A percentile compares a stretch with the other conserved stretches of the same genome.
phyloP scores from a whole-genome alignment of 1,284 basidiomycete genomes.

The Puccinia horiana region DNA sequence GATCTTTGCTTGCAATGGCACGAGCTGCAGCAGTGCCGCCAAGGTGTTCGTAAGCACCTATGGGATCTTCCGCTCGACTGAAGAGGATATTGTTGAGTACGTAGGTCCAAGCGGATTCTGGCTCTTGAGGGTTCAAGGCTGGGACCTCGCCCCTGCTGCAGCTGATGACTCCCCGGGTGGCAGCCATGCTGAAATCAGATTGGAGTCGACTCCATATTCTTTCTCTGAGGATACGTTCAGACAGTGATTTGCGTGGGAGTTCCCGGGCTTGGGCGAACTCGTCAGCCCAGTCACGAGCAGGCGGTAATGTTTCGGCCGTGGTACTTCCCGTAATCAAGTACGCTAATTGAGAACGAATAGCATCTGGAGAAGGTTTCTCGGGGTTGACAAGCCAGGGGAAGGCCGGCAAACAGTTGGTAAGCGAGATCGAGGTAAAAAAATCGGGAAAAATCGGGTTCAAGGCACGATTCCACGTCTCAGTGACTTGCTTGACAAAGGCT shows the following conservation, averaged over 20 bases:
- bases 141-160: constrained; percentile 63
- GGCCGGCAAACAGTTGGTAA: constrained; percentile 63
- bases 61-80: constrained; percentile 65
- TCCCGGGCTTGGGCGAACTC: constrained; percentile 65
- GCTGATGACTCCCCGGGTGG: constrained; percentile 62
- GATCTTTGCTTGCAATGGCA: constrained; percentile 65
- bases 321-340: constrained; percentile 64
- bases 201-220: constrained; percentile 64
- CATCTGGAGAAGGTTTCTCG: constrained; percentile 60
- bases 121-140: constrained; percentile 66
- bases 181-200: constrained; percentile 64
- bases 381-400: constrained; percentile 63
- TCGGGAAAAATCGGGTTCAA: constrained; percentile 52
- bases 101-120: constrained; percentile 64
- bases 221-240: constrained; percentile 64
- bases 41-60: constrained; percentile 63
- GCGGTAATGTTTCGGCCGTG: constrained; percentile 63
- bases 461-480: constrained; percentile 42
- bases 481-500: constrained; percentile 26
- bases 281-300: constrained; percentile 66
- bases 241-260: constrained; percentile 62
- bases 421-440: constrained; percentile 60
- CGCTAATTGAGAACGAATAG: constrained; percentile 64
- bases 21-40: constrained; percentile 66
- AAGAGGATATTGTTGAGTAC: constrained; percentile 66